Conservation (phyloP, 2,329 filamentous ascomycete species). For the Aspergillus awamori region DNA sequence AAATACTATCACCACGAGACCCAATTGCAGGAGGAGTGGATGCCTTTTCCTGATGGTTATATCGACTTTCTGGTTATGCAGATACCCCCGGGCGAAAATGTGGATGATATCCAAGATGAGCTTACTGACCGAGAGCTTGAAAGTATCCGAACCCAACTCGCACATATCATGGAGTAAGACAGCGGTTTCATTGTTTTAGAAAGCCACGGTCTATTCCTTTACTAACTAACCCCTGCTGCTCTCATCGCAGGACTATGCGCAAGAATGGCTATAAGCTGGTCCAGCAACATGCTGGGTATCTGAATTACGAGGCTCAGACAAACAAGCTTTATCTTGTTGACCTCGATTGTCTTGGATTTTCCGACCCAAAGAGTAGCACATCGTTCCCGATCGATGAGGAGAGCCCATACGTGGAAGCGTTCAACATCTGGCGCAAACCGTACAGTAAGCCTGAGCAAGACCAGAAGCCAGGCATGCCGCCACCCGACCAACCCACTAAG, state of each 20-base stretch:
- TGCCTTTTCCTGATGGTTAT: not conserved
- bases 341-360: not conserved
- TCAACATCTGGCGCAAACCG: not conserved
- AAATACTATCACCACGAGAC: not conserved
- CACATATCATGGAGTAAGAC: not conserved
- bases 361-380: not conserved
- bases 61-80: not conserved
- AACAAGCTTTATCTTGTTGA: not conserved
- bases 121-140: not conserved
- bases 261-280: not conserved
- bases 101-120: not conserved
- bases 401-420: not conserved
- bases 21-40: not conserved
- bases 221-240: not conserved
- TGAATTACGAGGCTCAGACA: not conserved
- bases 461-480: not conserved
- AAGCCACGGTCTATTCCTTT: no score
- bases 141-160: not conserved
- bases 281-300: not conserved
- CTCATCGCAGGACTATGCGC: not conserved
- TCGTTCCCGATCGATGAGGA: not conserved
- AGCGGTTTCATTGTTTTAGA: no score
- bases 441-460: not conserved
- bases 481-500: not conserved
- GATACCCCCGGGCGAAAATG: not conserved